Conservation (phyloP, 768 basidiomycete species). For the Pisolithus sp. region DNA sequence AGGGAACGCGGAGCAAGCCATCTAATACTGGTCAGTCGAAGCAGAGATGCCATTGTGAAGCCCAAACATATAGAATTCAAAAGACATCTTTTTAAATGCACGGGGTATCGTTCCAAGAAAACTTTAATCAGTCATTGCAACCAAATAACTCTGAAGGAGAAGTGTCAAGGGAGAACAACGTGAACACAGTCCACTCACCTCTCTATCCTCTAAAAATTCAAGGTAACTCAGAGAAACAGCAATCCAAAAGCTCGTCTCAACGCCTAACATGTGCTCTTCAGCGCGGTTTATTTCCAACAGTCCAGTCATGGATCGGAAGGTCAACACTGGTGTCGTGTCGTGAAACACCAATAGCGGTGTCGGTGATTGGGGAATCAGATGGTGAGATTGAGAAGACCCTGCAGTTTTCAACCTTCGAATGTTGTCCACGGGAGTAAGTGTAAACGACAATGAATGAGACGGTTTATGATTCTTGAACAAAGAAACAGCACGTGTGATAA, state of each 20-base stretch:
- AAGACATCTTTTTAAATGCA: no score
- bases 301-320: conserved; percentile 52
- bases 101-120: conserved; percentile 1
- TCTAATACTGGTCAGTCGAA: not conserved
- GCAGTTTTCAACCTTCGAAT: conserved; percentile 12
- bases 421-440: conserved; percentile 31
- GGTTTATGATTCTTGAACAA: conserved; percentile 44
- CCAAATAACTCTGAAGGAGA: conserved; percentile 47
- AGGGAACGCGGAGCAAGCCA: conserved; percentile 3
- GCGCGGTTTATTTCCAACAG: conserved; percentile 55
- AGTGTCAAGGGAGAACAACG: conserved; percentile 1
- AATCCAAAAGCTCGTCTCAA: conserved; percentile 76
- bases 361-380: conserved; percentile 24
- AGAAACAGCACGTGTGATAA: conserved; percentile 47
- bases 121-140: conserved; percentile 40
- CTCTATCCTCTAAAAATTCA: conserved; percentile 71
- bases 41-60: no score
- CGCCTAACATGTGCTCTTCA: conserved; percentile 53
- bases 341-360: conserved; percentile 58
- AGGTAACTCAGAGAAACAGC: conserved; percentile 68
- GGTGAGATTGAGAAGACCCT: conserved; percentile 19
- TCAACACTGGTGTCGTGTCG: conserved; percentile 64
- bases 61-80: conserved; percentile 1
- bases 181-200: conserved; percentile 42
- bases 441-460: conserved; percentile 58